Base-by-base conservation (phyloP, 1,139 yeast genomes). In the Hyphopichia burtonii region DNA sequence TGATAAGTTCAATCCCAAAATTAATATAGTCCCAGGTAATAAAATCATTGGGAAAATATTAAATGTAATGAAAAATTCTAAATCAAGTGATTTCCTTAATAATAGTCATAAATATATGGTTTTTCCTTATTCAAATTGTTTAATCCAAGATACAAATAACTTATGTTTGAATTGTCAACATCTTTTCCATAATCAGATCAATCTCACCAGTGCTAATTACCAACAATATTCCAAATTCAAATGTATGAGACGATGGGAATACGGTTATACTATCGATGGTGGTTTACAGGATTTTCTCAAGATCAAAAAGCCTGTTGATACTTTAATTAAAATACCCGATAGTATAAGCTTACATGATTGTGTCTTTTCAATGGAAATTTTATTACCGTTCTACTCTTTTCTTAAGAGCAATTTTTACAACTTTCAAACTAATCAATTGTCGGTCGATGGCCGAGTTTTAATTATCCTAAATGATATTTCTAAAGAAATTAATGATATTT, bases 221-320 rank as follows among this genome's bases (percentile, higher is more conserved):
- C 44, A 42, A 8, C 23, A 42, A 10, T 53, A 55, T 34, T 34
- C 41, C 23, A 43, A 44, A 3, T 45, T 44, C 37, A 53, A 56
- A 1, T 70, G 76, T 44, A 36, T 51, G 7, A 48, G 50, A 18
- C 47, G 51, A 32, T 55, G 61, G 45, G 60, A 58, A n/a, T 65
- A 66, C 48, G 77, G 77, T 1, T 45, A 47, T 8, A 65, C 65
- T 37, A 41, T 71, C 7, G 68, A 70, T 41, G 77, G 77, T 3
- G 76, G 76, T 1, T 50, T 71, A 19, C 76, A 71, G 45, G 74
- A 68, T 39, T 65, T 51, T 44, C 45, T 71, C 15, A 59, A 59
- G 36, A 57, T 71, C 7, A 48, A 52, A 11, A 48, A 55, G 30
- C 66, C 73, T 0, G 46, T 47, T 25, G 50, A 60, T 28, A 49